Conservation (phyloP, 139 green algal genomes). For the Nannochloris sp. region DNA sequence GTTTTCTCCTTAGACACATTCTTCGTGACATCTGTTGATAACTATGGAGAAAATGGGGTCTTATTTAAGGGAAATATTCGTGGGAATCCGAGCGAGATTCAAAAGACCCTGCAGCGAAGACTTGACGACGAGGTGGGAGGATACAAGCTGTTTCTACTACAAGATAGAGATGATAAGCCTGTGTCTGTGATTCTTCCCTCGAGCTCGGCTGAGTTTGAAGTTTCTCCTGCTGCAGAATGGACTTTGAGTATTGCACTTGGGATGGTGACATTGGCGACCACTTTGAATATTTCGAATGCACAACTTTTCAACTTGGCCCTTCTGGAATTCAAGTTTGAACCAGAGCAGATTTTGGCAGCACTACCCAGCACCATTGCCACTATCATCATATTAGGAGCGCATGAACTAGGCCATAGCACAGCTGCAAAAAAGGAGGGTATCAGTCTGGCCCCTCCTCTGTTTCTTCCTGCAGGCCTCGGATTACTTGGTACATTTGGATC, state of each 20-base stretch:
- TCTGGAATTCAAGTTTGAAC: slow-evolving; percentile 17
- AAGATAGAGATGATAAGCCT: slow-evolving; percentile 62
- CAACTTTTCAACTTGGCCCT: slow-evolving; percentile 42
- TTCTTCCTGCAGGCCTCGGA: slow-evolving; percentile 62
- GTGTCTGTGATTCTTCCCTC: slow-evolving; percentile 50
- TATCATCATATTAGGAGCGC: slow-evolving; percentile 31
- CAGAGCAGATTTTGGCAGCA: slow-evolving; percentile 24
- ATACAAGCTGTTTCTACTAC: slow-evolving; percentile 62
- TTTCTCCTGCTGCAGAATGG: slow-evolving; percentile 16
- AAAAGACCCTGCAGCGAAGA: slow-evolving; percentile 43
- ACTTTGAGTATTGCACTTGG: slow-evolving; percentile 50
- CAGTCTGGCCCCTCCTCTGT: slow-evolving; percentile 64
- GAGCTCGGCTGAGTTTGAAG: slow-evolving; percentile 10
- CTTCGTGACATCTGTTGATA: slow-evolving; percentile 69
- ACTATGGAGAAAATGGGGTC: slow-evolving; percentile 55
- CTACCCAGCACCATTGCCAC: slow-evolving; percentile 36
- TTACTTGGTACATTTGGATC: slow-evolving; percentile 70
- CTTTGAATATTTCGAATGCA: slow-evolving; percentile 44
- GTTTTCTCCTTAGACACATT: slow-evolving; percentile 85
- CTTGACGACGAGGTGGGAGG: slow-evolving; percentile 41
- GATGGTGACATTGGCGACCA: slow-evolving; percentile 41
- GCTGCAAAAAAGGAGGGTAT: slow-evolving; percentile 44
- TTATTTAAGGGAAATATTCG: slow-evolving; percentile 84
- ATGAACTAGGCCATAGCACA: slow-evolving; percentile 52
- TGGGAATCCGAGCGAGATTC: slow-evolving; percentile 36